Evolutionary conservation across 805 yeast species (phyloP), one percentile per base, ranked within the genome.

Genomic region (Candida ponderosae): DNA sequence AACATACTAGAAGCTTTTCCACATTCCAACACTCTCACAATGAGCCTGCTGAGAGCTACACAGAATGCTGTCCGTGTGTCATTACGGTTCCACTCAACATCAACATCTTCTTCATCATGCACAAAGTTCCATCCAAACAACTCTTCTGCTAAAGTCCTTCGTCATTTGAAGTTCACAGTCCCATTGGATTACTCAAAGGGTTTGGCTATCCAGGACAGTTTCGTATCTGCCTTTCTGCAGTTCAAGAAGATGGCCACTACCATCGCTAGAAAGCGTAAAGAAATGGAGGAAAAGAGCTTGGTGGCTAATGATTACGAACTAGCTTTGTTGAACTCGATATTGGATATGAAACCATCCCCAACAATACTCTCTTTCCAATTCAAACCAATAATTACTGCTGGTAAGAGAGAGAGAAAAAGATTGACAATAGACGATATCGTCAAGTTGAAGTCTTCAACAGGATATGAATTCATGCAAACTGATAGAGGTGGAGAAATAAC

Each of bases 401-500:
- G 99, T 2, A 77, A 89, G 47, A 71, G 96, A 43, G 84, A 88
- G 56, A 72, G 73, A 44, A 69, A 71, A 23, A 66, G 70, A 24
- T 60, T 78, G 0, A 55, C 68, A 1, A 43, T 41, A 5, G 50
- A 42, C 3, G 46, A 39, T 26, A 46, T 48, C 51, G 56, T 30
- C 29, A 42, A 34, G 44, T 43, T 27, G 63, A 54, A 46, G 50
- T 60, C 35, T 39, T 34, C 21, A 40, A 30, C 65, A 30, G 70
- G 70, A n/a, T 81, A 88, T 14, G 68, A 68, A 23, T 84, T 76
- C 51, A 71, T 79, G n/a, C 90, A 85, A 49, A 73, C 93, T 0
- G 77, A 77, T 37, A 66, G 99, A 43, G 99, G 99, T 14, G 99
- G 99, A 0, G 95, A 93, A 55, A 76, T 93, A 1, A 93, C 98